Conservation (phyloP, 164 flowering plant genomes). For the Hamamelis virginiana region DNA sequence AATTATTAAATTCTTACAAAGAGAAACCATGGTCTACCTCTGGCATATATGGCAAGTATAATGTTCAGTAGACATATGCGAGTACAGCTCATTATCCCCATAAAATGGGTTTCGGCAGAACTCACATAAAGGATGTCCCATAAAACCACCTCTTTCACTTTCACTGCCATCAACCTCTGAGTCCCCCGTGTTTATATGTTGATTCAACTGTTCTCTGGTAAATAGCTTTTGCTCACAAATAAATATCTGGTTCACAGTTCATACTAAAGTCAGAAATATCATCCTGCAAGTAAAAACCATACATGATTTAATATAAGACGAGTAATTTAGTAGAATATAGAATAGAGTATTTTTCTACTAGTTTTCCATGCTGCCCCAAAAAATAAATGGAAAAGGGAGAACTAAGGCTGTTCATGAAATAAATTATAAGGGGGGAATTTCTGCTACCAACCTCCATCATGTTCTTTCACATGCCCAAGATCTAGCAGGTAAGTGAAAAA, state of each 20-base stretch:
- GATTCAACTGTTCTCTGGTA: constrained; percentile 76
- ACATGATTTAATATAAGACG: no score
- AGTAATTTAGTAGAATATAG: no score
- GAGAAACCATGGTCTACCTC: constrained; percentile 43
- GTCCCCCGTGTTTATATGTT: constrained; percentile 78
- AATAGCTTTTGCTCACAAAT: constrained; percentile 95
- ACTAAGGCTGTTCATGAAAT: no score
- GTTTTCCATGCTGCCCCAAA: no score
- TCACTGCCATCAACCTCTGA: constrained; percentile 96
- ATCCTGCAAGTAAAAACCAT: background rate
- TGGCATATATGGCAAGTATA: constrained; percentile 92
- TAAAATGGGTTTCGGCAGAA: constrained; percentile 82
- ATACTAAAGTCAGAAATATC: background rate
- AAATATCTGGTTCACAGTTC: constrained; percentile 55
- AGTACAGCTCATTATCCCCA: constrained; percentile 90
- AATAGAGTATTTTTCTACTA: no score
- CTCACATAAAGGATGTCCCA: constrained; percentile 89
- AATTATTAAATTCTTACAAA: background rate
- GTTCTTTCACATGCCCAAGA: no score
- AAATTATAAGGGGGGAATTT: no score
- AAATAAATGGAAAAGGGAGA: no score
- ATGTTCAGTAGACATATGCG: constrained; percentile 92
- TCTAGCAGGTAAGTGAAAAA: no score
- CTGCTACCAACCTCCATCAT: no score
- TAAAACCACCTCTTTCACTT: constrained; percentile 92